Percentiles rank a stretch among this genome's conserved stretches.
Evolutionary conservation across 2,329 filamentous ascomycete species (phyloP).

Genomic region (Albifimbria verrucaria): DNA sequence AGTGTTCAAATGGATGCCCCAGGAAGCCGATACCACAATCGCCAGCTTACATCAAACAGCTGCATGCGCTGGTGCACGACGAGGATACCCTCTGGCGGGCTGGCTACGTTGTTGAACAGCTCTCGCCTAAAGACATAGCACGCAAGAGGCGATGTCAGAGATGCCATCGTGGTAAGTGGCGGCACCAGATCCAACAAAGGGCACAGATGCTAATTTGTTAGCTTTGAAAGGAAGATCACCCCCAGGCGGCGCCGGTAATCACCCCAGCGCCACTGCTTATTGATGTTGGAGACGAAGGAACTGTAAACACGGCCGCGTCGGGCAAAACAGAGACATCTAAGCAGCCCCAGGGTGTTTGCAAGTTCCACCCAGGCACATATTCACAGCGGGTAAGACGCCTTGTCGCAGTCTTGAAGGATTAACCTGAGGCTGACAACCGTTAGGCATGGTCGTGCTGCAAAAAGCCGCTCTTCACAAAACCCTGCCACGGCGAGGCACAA

Average conservation of each 20-base stretch:
- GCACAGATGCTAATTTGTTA: background rate
- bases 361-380: conserved; percentile 24
- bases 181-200: background rate
- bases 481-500: conserved; percentile 20
- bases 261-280: too few species aligned
- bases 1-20: too few species aligned
- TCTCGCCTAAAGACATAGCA: conserved; percentile 21
- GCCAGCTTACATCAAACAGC: conserved; percentile 12
- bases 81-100: conserved; percentile 14
- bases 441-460: conserved; percentile 30
- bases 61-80: conserved; percentile 15
- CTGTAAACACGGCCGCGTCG: too few species aligned
- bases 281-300: too few species aligned
- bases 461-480: conserved; percentile 13
- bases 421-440: too few species aligned
- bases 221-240: background rate
- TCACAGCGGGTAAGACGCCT: conserved; percentile 23
- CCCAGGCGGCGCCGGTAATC: too few species aligned
- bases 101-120: conserved; percentile 23
- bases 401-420: too few species aligned
- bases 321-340: background rate
- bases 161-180: conserved; percentile 20
- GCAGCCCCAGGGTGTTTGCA: conserved; percentile 16
- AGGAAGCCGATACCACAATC: background rate
- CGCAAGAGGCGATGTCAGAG: conserved; percentile 26